These are phyloP conservation scores for Penicillium sp. DNA, from an alignment of 2,329 filamentous ascomycete genomes.

Conservation along the genomic window DNA sequence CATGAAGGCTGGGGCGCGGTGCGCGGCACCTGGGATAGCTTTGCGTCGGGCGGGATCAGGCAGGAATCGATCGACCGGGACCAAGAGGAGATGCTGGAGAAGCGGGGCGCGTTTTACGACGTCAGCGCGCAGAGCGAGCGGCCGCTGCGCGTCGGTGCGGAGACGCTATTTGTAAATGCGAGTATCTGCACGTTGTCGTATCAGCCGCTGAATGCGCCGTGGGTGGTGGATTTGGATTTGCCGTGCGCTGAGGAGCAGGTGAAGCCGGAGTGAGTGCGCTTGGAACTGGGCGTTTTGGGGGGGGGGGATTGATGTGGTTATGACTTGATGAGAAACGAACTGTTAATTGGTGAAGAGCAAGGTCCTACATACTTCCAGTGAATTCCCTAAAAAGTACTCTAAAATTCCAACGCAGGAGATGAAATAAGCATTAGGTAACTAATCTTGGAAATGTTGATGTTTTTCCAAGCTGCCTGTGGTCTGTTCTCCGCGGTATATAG, in stretches of 20 bases:
- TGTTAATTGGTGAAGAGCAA: background rate
- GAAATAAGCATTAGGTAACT: background rate
- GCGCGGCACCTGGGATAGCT: slow-evolving; percentile 29
- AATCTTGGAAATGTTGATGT: background rate
- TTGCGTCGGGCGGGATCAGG: slow-evolving; percentile 18
- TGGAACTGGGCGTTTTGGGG: background rate
- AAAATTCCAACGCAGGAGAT: background rate
- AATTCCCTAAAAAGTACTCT: background rate
- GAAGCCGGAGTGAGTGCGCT: no score
- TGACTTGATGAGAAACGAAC: slow-evolving; percentile 13
- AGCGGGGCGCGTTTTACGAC: slow-evolving; percentile 37
- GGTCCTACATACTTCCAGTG: no score
- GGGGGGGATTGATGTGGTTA: slow-evolving; percentile 1
- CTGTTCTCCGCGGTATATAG: no score
- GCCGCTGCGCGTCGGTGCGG: slow-evolving; percentile 45
- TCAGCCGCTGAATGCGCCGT: slow-evolving; percentile 52
- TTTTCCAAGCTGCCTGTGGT: no score
- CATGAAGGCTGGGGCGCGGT: slow-evolving; percentile 54
- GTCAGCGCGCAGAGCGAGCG: slow-evolving; percentile 27
- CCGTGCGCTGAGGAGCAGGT: slow-evolving; percentile 18
- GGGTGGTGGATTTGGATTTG: slow-evolving; percentile 56
- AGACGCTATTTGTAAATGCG: slow-evolving; percentile 59
- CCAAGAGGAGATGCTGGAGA: slow-evolving; percentile 29
- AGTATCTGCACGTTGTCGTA: slow-evolving; percentile 55
- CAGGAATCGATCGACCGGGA: slow-evolving; percentile 24